Conservation (phyloP, 108 stramenopile species). For the Cyclotella distinguenda region DNA sequence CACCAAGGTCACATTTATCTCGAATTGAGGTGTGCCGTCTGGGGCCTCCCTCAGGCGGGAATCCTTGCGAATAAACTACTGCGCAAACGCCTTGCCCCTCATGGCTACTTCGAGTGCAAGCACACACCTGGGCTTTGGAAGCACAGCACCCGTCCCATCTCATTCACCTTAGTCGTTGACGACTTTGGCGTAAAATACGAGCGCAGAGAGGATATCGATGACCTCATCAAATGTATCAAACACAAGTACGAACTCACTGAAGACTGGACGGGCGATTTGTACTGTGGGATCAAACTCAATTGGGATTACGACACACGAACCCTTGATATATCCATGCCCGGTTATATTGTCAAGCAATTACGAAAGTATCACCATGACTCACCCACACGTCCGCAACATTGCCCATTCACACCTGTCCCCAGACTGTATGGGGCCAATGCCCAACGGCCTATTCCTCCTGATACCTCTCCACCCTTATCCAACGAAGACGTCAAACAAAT, state of each 20-base stretch:
- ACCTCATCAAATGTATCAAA: slow-evolving; percentile 33
- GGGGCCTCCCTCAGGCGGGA: slow-evolving; percentile 53
- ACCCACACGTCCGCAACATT: slow-evolving; percentile 42
- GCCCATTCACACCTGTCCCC: slow-evolving; percentile 18
- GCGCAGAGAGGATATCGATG: slow-evolving; percentile 31
- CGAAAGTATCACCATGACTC: slow-evolving; percentile 28
- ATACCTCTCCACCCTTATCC: slow-evolving; percentile 22
- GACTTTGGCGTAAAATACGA: slow-evolving; percentile 32
- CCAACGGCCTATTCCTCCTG: slow-evolving; percentile 21
- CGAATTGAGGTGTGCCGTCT: slow-evolving; percentile 39
- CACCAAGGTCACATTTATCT: slow-evolving; percentile 31
- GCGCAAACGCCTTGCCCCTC: slow-evolving; percentile 5
- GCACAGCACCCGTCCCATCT: slow-evolving; percentile 4
- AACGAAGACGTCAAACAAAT: slow-evolving; percentile 18
- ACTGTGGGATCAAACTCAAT: slow-evolving; percentile 39
- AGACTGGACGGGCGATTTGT: slow-evolving; percentile 39
- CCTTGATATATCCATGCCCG: slow-evolving; percentile 49
- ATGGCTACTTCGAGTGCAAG: slow-evolving; percentile 13
- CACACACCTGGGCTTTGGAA: slow-evolving; percentile 22
- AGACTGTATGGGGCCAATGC: slow-evolving; percentile 34
- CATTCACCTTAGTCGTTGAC: slow-evolving; percentile 19
- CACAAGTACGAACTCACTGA: slow-evolving; percentile 17
- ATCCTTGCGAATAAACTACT: slow-evolving; percentile 49
- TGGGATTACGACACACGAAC: slow-evolving; percentile 46
- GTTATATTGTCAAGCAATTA: slow-evolving; percentile 43